Evolutionary conservation across 176 grass and related monocot genomes (phyloP), one percentile per base, ranked within the genome.

Genomic region (Zea mays): DNA sequence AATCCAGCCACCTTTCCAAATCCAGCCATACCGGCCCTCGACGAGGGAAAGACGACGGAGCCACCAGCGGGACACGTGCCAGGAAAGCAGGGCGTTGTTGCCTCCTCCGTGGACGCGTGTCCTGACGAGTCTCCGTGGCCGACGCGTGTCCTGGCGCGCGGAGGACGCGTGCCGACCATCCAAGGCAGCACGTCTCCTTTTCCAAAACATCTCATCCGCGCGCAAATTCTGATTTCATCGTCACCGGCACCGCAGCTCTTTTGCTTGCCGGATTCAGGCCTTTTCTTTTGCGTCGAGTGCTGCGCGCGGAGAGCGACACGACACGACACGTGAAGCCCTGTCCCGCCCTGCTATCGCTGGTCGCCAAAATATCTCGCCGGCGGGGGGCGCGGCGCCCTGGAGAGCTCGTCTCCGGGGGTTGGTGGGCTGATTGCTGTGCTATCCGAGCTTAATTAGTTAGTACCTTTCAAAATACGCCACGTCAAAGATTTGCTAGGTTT

Each of bases 121-220:
- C 59, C 38, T 0, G 33, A 27, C 16, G 62, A 39, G 57, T 38
- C 67, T 47, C 58, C 15, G 9, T 6, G 1, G 35, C 0, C 62
- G 5, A 62, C 59, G 59, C 58, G 58, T 61, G 58, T 6, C 27
- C 27, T 27, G 27, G 1, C 39, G 13, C 0, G 0, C 7, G 6
- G 38, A 8, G 45, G 45, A 49, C 86, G 81, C 86, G 76, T 84
- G 86, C 11, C 33, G 71, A 4, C 38, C 76, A 4, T 38, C 55
- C 19, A 15, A 17, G n/a, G n/a, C n/a, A n/a, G 35, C 42, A 15
- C 62, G 0, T 1, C 16, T 8, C 0, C 12, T 3, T 19, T 2
- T 54, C 5, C 5, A 10, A 3, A 5, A 15, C 33, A 16, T 8
- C 51, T 59, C 72, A 17, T 69, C 45, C 47, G 19, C 43, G n/a